Base-by-base conservation (phyloP, 2,329 filamentous ascomycete species). In the Phaeophleospora eucalypticola region DNA sequence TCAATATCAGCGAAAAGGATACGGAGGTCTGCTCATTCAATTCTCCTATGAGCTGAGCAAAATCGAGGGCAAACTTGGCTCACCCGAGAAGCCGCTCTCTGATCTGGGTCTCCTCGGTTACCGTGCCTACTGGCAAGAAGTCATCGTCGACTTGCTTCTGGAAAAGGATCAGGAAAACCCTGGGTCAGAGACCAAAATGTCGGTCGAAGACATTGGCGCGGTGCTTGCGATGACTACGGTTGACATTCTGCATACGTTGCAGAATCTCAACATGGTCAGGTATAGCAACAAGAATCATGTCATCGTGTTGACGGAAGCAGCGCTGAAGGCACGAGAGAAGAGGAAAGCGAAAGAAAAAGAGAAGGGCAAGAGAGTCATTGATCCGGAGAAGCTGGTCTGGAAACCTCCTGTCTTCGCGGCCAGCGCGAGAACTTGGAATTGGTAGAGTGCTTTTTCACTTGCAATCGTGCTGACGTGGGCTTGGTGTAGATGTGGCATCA, bases 231-330 rank as follows among this genome's bases (percentile, higher is more conserved):
- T 98, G 91, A 97, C 91, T n/a, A 90, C 89, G 4, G 89, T 89
- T 61, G 93, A 98, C 65, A 91, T 98, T 12, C 83, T 97, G 67
- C 89, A 96, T 66, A 97, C 93, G 0, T 71, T 98, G 42, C 89
- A 96, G 65, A 90, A 90, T 46, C 75, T 96, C 51, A 93, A 91
- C 65, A 95, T 98, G 87, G 81, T 97, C 64, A 81, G 93, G 37
- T 97, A 97, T 65, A 89, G 90, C 36, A 95, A 95, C 75, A 90
- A 90, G 56, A 90, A 95, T 64, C 93, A 97, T 75, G 91, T 97
- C 66, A 87, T 98, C 58, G 89, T 97, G 18, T 77, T 98, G 24
- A 90, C 91, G 0, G 86, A 93, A 54, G 83, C 87, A 49, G 79
- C 95, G 42, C 76, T 96, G 36, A 76, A 80, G 55, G 77, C 82